phyloP scores from a whole-genome alignment of 257 asterid species.

The Ocimum tenuiflorum region DNA sequence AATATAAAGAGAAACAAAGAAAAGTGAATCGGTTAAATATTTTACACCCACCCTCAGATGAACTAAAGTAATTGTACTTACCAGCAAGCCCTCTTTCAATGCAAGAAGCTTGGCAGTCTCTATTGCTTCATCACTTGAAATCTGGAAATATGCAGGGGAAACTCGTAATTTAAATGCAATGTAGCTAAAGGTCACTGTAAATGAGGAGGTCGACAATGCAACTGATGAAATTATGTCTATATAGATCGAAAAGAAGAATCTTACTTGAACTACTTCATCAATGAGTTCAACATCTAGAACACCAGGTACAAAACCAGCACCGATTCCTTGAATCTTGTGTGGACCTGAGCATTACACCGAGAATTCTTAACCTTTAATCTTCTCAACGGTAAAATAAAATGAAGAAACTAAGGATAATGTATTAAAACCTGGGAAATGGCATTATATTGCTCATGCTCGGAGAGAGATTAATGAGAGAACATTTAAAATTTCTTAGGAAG shows the following conservation, averaged over 20 bases:
- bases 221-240: not conserved
- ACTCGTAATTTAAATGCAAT: not conserved
- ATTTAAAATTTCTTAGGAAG: not conserved
- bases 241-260: conserved; percentile 3
- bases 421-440: not conserved
- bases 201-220: too few relatives aligned
- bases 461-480: not conserved
- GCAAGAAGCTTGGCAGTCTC: conserved; percentile 94
- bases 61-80: conserved; percentile 22
- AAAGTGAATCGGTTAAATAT: not conserved
- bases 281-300: conserved; percentile 66
- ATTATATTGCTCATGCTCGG: not conserved
- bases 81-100: conserved; percentile 76
- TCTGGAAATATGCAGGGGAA: conserved; percentile 29
- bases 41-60: not conserved
- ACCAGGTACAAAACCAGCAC: conserved; percentile 91
- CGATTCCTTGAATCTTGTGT: conserved; percentile 96
- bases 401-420: not conserved
- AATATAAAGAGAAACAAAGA: not conserved
- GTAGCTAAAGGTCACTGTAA: not conserved
- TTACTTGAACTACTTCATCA: conserved; percentile 88
- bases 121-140: conserved; percentile 85
- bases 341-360: conserved; percentile 48
- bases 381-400: not conserved
- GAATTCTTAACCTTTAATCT: conserved; percentile 11